phyloP scores from a whole-genome alignment of 805 yeast genomes.

The Kuraishia borneana region DNA sequence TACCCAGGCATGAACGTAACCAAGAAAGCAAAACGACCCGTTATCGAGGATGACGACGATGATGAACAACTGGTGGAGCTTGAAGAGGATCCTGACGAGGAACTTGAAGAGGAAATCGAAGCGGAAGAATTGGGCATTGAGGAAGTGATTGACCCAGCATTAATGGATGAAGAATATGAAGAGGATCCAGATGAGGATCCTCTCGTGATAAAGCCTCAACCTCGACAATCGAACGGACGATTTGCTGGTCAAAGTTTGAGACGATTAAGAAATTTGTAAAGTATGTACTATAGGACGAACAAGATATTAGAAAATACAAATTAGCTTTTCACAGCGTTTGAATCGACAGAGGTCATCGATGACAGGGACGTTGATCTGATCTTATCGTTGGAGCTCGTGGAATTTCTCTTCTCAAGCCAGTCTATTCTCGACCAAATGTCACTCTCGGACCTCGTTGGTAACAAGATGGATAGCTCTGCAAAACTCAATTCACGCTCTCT shows the following conservation, averaged over 20 bases:
- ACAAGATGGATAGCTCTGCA: conserved; percentile 61
- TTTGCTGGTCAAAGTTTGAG: too few species aligned
- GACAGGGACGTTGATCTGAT: conserved; percentile 1
- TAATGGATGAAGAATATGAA: too few species aligned
- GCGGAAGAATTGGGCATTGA: conserved; percentile 1
- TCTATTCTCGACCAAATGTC: conserved; percentile 60
- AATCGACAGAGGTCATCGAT: not conserved
- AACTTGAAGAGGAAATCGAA: not conserved
- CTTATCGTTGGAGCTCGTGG: too few species aligned
- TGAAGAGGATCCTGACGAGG: conserved; percentile 6
- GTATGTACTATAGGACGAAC: too few species aligned
- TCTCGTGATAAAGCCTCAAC: too few species aligned
- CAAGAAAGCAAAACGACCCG: conserved; percentile 6
- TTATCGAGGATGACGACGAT: conserved; percentile 11
- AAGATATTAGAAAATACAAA: not conserved
- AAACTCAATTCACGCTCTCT: conserved; percentile 48
- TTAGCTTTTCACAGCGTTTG: not conserved
- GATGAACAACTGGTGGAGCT: conserved; percentile 7
- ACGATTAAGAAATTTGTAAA: too few species aligned
- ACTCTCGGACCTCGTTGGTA: conserved; percentile 64
- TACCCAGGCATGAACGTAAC: conserved; percentile 16
- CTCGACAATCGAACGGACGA: too few species aligned
- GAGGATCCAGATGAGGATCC: too few species aligned
- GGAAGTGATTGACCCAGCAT: too few species aligned
- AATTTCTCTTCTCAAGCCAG: conserved; percentile 20